phyloP scores from a whole-genome alignment of 2,329 filamentous ascomycete species.

The Trichoderma aggressivum region DNA sequence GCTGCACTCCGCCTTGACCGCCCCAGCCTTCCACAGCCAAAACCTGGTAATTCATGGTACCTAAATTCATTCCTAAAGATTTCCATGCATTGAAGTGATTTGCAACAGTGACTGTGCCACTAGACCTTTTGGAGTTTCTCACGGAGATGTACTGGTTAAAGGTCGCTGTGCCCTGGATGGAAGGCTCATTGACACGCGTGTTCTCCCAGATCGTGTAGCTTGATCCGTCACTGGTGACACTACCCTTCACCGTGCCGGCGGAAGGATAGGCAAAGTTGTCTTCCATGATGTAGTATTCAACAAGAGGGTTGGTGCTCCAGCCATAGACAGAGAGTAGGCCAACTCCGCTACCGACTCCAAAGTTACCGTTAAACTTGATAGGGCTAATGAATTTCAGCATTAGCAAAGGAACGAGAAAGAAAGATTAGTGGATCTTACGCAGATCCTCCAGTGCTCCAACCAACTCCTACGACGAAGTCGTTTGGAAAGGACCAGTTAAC shows the following conservation, averaged over 20 bases:
- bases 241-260: conserved; percentile 32
- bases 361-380: conserved; percentile 9
- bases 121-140: conserved; percentile 6
- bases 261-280: conserved; percentile 37
- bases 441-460: conserved; percentile 18
- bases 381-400: neutral
- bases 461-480: conserved; percentile 22
- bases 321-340: conserved; percentile 39
- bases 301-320: conserved; percentile 36
- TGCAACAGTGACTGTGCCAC: conserved; percentile 45
- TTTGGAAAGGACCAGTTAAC: conserved; percentile 21
- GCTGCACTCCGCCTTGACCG: conserved; percentile 29
- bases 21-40: conserved; percentile 55
- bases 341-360: conserved; percentile 28
- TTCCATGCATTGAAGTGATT: conserved; percentile 46
- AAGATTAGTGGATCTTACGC: neutral
- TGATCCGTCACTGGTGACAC: conserved; percentile 36
- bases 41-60: conserved; percentile 51
- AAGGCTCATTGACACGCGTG: conserved; percentile 41
- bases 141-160: conserved; percentile 46
- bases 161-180: conserved; percentile 46
- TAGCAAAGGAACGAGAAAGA: neutral
- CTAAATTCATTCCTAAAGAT: conserved; percentile 45
- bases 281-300: conserved; percentile 40
- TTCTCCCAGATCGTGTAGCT: conserved; percentile 38